Base-by-base conservation (phyloP, 2,329 filamentous ascomycete genomes). In the Claviceps pusilla region DNA sequence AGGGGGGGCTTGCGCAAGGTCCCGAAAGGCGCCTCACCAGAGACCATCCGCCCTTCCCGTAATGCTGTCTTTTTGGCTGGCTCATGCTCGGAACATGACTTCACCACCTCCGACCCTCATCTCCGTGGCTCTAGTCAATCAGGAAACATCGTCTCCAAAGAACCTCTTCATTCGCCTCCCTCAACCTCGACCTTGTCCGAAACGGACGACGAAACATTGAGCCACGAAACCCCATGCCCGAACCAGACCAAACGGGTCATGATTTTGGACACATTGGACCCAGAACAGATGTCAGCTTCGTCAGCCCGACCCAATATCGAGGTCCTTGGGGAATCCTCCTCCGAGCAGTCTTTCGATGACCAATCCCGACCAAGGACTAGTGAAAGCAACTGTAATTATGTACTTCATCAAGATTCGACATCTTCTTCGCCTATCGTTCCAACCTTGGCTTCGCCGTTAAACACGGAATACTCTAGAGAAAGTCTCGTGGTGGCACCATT, bases 401-500 rank as follows among this genome's bases (percentile, higher is more conserved):
- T 80, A 16, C 61, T 82, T 19, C 71, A 79, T 64, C 71, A 71
- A 51, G 70, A 71, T 28, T 62, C 67, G 3, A 66, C 71, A 10
- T 70, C 73, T 35, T 43, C 54, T 41, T 51, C 48, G 24, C 39
- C 41, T 2, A n/a, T 42, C n/a, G 3, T 19, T 16, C 3, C n/a
- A 33, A 28, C 14, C 12, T 47, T 41, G 12, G 16, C 28, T n/a
- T 48, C 45, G 3, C 37, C 5, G 4, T 31, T 52, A n/a, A 52
- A 50, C 29, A 19, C 68, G 24, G 72, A 74, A 54, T 83, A 77
- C 62, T 83, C 81, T 0, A 78, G 79, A 58, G 80, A 83, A 61
- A 83, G 79, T 57, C 68, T 84, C 35, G 61, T 78, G 12, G 77
- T 83, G 14, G 70, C 77, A 9, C 79, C 80, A 0, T 66, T 84